Base-by-base conservation (phyloP, 495 filamentous ascomycete species). In the Neurospora tetraspora region DNA sequence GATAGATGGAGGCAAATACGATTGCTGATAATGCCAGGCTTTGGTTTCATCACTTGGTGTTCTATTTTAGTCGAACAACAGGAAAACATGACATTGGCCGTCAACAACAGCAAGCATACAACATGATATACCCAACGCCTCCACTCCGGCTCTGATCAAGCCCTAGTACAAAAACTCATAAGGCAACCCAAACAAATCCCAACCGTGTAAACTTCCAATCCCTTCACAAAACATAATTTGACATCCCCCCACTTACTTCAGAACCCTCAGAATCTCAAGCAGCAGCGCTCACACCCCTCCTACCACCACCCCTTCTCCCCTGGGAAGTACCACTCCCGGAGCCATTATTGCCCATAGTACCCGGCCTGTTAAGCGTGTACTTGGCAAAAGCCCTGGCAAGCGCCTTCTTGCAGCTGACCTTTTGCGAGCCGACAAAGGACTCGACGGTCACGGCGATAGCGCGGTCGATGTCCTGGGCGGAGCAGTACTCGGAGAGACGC, bases 391-490 rank as follows among this genome's bases (percentile, higher is more conserved):
- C 94, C 72, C 96, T 87, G 12, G 93, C 93, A 70, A 99, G 88
- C 38, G 96, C 94, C 87, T 97, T 98, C 90, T 98, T 99, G 83
- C 92, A 94, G 85, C 91, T 94, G 76, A 98, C 90, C 84, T 99
- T 99, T 82, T 99, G 96, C 73, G 91, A 94, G 73, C 93, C 93
- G 37, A 99, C 93, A 80, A 99, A 99, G 27, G 91, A 94, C 69
- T 99, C 95, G 12, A 99, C 94, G 1, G 96, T 96, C 16, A 98
- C 96, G 8, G 94, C 94, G 77, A 99, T 98, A 68, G 96, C 96
- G 71, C 96, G 91, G 82, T 99, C 96, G 73, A 99, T 97, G 79
- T 99, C 96, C 72, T 90, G 88, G 18, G 90, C 80, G 9, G 91
- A 91, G 80, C 94, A 97, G 83, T 96, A 98, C 76, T 99, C 96